phyloP scores from a whole-genome alignment of 768 basidiomycete species.

The Candolleomyces efflorescens region DNA sequence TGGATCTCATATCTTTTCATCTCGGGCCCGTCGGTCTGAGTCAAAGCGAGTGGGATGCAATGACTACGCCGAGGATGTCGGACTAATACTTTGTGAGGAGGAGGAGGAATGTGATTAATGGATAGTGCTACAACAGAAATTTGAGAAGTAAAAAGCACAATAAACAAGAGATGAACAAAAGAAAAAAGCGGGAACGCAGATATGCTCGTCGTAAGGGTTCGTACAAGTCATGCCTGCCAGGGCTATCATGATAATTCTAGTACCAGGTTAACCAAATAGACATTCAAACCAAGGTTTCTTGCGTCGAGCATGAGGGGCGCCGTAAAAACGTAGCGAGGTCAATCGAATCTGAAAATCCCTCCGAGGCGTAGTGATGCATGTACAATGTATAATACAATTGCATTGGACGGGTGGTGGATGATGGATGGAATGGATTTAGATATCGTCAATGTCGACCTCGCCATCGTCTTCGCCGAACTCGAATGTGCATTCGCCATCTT shows the following conservation, averaged over 20 bases:
- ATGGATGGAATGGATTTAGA: conserved; percentile 38
- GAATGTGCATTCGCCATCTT: conserved; percentile 85
- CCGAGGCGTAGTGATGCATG: too few species aligned
- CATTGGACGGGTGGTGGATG: too few species aligned
- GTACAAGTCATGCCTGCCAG: too few species aligned
- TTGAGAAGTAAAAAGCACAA: conserved; percentile 12
- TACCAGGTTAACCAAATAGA: too few species aligned
- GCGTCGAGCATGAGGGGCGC: too few species aligned
- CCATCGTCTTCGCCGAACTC: conserved; percentile 81
- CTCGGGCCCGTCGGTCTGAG: too few species aligned
- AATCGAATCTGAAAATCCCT: too few species aligned
- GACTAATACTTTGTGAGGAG: neutral
- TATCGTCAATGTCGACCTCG: conserved; percentile 88
- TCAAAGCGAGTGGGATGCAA: too few species aligned
- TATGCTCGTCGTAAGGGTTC: conserved; percentile 7
- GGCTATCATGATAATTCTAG: too few species aligned
- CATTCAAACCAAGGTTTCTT: too few species aligned
- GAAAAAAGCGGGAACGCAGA: conserved; percentile 14
- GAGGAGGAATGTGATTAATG: neutral
- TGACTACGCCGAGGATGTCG: neutral
- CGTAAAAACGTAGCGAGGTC: too few species aligned
- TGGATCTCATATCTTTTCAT: too few species aligned
- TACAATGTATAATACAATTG: neutral
- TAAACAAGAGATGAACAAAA: conserved; percentile 13
- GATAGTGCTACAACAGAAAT: conserved; percentile 12